phyloP scores from a whole-genome alignment of 257 asterid species.

The Apocynum venetum region DNA sequence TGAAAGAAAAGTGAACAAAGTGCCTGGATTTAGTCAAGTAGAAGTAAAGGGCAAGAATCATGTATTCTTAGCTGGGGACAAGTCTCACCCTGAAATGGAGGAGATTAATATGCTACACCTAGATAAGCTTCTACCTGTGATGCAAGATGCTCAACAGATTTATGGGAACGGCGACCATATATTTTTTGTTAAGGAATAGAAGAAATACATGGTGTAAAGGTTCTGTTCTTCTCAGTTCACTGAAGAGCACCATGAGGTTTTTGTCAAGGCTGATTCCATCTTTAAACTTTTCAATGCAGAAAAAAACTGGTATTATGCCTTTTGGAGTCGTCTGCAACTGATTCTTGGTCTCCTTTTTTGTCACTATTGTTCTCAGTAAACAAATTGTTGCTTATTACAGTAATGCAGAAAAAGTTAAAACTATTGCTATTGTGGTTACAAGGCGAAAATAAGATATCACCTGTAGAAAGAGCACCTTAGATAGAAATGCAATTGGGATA shows the following conservation, averaged over 20 bases:
- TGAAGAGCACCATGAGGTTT: neutral
- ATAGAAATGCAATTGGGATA: neutral
- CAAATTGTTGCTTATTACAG: too few species aligned
- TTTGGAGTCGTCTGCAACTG: neutral
- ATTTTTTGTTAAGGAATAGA: neutral
- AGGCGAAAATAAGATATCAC: neutral
- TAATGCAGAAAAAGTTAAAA: too few species aligned
- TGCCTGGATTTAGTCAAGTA: conserved; percentile 63
- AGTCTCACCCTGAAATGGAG: conserved; percentile 30
- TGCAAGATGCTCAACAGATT: conserved; percentile 10
- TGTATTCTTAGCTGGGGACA: conserved; percentile 38
- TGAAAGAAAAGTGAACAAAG: conserved; percentile 35
- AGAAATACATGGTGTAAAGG: neutral
- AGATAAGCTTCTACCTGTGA: conserved; percentile 18
- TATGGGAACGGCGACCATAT: neutral
- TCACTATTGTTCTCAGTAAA: too few species aligned
- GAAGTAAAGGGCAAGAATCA: conserved; percentile 47
- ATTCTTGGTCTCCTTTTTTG: too few species aligned
- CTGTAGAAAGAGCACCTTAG: neutral
- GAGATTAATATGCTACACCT: conserved; percentile 17
- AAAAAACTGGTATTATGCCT: neutral
- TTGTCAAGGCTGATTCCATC: neutral
- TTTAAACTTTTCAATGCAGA: neutral
- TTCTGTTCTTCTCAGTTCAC: neutral
- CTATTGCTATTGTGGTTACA: too few species aligned